Percentiles rank a stretch among this genome's conserved stretches.
Conservation (phyloP, 176 grass and related monocot genomes). For the Alloteropsis semialata region DNA sequence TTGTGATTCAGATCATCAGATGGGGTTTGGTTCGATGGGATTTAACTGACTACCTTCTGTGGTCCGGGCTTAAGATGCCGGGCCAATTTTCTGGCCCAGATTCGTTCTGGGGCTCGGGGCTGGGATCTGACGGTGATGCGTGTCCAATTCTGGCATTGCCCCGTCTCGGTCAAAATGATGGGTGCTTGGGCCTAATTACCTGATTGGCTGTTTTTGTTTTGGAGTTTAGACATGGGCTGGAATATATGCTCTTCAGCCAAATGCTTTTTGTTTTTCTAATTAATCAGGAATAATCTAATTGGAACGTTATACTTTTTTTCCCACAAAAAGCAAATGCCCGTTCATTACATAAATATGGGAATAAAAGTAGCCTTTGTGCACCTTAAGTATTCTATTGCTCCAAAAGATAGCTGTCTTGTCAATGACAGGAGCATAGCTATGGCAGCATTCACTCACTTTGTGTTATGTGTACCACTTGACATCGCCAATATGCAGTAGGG, state of each 20-base stretch:
- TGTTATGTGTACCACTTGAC: conserved; percentile 5
- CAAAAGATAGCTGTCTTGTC: not conserved
- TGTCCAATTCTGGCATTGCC: not conserved
- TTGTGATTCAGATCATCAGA: conserved; percentile 28
- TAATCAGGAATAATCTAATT: not conserved
- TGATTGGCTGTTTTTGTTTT: not conserved
- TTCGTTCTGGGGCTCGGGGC: not conserved
- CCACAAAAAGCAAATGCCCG: not conserved
- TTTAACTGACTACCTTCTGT: conserved; percentile 19
- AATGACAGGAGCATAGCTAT: not conserved
- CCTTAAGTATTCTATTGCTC: conserved; percentile 1
- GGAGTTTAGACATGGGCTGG: not conserved
- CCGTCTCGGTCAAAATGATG: not conserved
- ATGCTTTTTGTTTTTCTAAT: not conserved
- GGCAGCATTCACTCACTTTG: not conserved
- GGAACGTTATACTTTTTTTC: not conserved
- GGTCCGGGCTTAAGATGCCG: conserved; percentile 23
- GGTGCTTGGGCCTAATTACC: not conserved
- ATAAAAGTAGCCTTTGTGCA: not conserved
- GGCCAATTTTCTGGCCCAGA: conserved; percentile 2
- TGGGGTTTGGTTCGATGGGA: conserved; percentile 14
- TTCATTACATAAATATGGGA: not conserved
- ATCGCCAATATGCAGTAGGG: not conserved
- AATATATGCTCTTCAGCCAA: not conserved
- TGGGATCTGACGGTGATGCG: conserved; percentile 23